Conservation (phyloP, 768 basidiomycete genomes). For the Dioszegia crocea region DNA sequence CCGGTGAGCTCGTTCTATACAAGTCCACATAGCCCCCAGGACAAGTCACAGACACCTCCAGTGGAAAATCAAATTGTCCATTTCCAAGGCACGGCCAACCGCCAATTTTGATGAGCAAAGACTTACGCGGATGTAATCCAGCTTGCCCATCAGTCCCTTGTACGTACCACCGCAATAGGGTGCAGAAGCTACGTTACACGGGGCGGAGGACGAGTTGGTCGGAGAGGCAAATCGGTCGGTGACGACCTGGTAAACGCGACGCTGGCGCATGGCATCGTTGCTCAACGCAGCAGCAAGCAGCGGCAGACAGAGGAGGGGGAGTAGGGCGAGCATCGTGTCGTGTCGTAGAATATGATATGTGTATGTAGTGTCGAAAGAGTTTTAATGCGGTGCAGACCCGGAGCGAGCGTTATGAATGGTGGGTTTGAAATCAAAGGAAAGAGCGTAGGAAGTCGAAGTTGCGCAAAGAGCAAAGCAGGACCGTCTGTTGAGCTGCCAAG, state of each 20-base stretch:
- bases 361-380: slow-evolving; percentile 2
- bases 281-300: slow-evolving; percentile 40
- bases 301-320: slow-evolving; percentile 11
- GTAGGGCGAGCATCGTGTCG: slow-evolving; percentile 7
- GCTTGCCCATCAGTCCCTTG: slow-evolving; percentile 63
- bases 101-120: no score
- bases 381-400: background rate
- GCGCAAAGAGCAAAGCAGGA: no score
- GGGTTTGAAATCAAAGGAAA: no score
- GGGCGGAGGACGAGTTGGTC: slow-evolving; percentile 48
- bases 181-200: slow-evolving; percentile 20
- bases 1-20: no score
- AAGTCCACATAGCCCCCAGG: no score
- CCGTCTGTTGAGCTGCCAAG: no score
- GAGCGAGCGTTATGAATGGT: background rate
- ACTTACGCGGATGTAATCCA: slow-evolving; percentile 73
- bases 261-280: slow-evolving; percentile 63
- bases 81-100: no score
- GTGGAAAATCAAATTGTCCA: no score
- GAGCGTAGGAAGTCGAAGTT: no score
- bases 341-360: background rate
- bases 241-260: slow-evolving; percentile 78
- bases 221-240: slow-evolving; percentile 69
- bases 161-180: slow-evolving; percentile 84
- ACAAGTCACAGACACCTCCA: no score